Base-by-base conservation (phyloP, 805 yeast species). In the Teunomyces lycoperdinae region DNA sequence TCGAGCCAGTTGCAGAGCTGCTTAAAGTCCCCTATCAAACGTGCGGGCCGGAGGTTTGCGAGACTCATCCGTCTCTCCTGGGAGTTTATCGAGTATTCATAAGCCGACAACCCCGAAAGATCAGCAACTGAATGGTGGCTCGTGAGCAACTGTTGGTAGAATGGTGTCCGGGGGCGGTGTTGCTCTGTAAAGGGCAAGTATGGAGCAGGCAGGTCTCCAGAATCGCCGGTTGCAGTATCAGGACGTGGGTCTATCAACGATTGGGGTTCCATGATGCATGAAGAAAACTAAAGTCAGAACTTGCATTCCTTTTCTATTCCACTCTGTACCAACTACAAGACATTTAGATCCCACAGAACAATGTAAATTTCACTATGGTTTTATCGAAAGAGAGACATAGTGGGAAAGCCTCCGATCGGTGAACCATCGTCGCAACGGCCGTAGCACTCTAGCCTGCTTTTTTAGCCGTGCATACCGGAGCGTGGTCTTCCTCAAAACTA, bases 1-100 rank as follows among this genome's bases (percentile, higher is more conserved):
- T 61, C 65, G 35, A 43, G 38, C 77, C 76, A 71, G 26, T 62
- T 55, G 38, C 70, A 67, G 33, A 69, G 47, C 10, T 48, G 57
- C 13, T 55, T 48, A 48, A 54, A 63, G 30, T 58, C 58, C 3
- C 77, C 77, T 42, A 71, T 70, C 36, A 71, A 59, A 42, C 61
- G 58, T 16, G 54, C 58, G 0, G 77, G 74, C 33, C 77, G 54
- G 42, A 64, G 53, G 9, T 53, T 50, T 47, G 58, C 42, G 24
- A 62, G 43, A 36, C 57, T 58, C 43, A 61, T 47, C 14, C 73
- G 56, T 9, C 61, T 50, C 28, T 52, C 67, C 14, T 47, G 29
- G 5, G 61, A 54, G 30, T 46, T 34, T 10, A 48, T 56, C 24
- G 50, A 43, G 17, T 31, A 45, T 26, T 58, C 61, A n/a, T 42